Conservation (phyloP, 345 rosid species). For the Diplotaxis tenuifolia region DNA sequence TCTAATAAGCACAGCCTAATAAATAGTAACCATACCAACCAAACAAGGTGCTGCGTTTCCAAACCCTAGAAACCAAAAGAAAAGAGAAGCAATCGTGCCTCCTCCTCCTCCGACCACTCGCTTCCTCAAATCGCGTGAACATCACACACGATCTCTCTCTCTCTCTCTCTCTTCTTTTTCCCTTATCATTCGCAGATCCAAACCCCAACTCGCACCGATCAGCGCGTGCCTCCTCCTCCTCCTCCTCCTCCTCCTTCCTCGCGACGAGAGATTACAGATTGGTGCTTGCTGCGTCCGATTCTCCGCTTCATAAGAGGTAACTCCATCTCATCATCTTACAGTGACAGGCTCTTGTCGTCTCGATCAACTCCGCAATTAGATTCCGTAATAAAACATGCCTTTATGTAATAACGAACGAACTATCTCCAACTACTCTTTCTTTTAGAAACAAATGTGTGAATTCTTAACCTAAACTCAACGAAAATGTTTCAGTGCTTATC, state of each 20-base stretch:
- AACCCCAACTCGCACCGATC: constrained; percentile 38
- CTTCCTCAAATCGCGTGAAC: constrained; percentile 35
- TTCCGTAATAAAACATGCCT: background rate
- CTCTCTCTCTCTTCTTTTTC: constrained; percentile 4
- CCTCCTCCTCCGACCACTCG: constrained; percentile 35
- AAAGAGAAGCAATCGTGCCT: constrained; percentile 8
- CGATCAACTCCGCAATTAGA: background rate
- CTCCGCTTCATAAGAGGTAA: background rate
- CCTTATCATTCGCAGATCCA: constrained; percentile 27
- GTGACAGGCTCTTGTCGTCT: background rate
- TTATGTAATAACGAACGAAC: background rate
- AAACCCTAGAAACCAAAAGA: constrained; percentile 27
- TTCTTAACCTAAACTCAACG: background rate
- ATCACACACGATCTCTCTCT: constrained; percentile 21
- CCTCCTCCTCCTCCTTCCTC: background rate
- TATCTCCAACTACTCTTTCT: background rate
- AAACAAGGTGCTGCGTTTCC: no score
- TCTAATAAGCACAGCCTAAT: background rate
- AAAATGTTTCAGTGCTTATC: background rate
- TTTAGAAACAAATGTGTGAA: background rate
- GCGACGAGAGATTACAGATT: constrained; percentile 5
- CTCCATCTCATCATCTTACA: background rate
- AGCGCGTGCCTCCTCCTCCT: constrained; percentile 31
- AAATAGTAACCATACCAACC: background rate
- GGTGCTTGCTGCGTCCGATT: constrained; percentile 1